Percentiles rank a stretch among this genome's conserved stretches.
phyloP scores from a whole-genome alignment of 83 land plant genomes.

The Thuja plicata region DNA sequence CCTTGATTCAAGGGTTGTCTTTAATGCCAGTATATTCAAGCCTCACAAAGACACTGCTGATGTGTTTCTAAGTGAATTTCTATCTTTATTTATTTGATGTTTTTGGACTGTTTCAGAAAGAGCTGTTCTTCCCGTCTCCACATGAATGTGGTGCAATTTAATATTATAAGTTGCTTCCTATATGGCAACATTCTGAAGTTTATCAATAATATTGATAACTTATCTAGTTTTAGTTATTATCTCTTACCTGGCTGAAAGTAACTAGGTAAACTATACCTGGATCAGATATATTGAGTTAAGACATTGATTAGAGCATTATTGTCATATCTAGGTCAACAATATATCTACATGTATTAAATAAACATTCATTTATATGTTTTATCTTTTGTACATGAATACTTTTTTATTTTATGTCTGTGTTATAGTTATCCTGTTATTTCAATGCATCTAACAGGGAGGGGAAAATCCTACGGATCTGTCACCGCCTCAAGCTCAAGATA shows the following conservation, averaged over 20 bases:
- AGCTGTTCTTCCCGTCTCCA: background rate
- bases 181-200: background rate
- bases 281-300: background rate
- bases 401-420: background rate
- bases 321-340: background rate
- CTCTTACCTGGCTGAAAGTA: background rate
- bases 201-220: background rate
- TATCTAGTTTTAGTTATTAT: background rate
- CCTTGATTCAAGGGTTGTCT: too few relatives aligned
- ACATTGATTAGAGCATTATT: background rate
- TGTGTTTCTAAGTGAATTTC: too few relatives aligned
- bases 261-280: background rate
- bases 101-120: background rate
- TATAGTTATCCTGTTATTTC: background rate
- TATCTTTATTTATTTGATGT: too few relatives aligned
- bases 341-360: background rate
- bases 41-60: too few relatives aligned
- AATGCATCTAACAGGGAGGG: slow-evolving; percentile 57
- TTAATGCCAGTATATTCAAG: too few relatives aligned
- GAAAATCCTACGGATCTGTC: slow-evolving; percentile 42
- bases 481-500: slow-evolving; percentile 57
- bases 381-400: background rate
- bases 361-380: background rate
- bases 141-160: background rate
- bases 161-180: background rate